A percentile compares a stretch with the other conserved stretches of the same genome.
These are phyloP conservation scores for Coemansia reversa DNA, from an alignment of 192 early-diverging fungal species.

Conservation along the genomic window DNA sequence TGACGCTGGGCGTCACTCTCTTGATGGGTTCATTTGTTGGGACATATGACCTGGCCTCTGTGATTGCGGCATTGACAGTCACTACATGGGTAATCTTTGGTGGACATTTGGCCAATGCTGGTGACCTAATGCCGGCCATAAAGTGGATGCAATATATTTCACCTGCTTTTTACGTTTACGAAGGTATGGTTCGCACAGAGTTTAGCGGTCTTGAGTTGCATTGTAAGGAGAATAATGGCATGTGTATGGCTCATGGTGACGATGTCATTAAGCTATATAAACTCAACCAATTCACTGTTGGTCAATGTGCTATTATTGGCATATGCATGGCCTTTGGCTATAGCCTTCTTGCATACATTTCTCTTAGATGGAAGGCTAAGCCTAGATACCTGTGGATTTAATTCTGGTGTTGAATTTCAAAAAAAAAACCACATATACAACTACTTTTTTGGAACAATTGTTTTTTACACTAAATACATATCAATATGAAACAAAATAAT, in stretches of 20 bases:
- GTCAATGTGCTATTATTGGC: constrained; percentile 43
- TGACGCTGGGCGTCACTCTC: constrained; percentile 47
- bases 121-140: constrained; percentile 48
- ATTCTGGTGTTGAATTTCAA: not conserved
- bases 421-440: not conserved
- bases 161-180: constrained; percentile 48
- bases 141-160: constrained; percentile 57
- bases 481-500: not conserved
- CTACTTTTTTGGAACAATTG: constrained; percentile 5
- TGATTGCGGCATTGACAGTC: constrained; percentile 39
- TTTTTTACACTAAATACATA: not conserved
- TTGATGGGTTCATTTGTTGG: constrained; percentile 46
- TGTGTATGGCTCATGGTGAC: constrained; percentile 50
- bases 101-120: constrained; percentile 51
- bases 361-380: constrained; percentile 52
- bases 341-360: constrained; percentile 44
- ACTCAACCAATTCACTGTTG: constrained; percentile 46
- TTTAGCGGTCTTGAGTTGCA: constrained; percentile 44
- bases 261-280: constrained; percentile 47
- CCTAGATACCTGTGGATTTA: constrained; percentile 50
- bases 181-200: constrained; percentile 53
- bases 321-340: constrained; percentile 40
- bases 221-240: constrained; percentile 44
- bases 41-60: constrained; percentile 46
- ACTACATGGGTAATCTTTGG: constrained; percentile 53